Evolutionary conservation across 2,329 filamentous ascomycete species (phyloP), one percentile per base, ranked within the genome.

Genomic region (Raffaelea albimanens): DNA sequence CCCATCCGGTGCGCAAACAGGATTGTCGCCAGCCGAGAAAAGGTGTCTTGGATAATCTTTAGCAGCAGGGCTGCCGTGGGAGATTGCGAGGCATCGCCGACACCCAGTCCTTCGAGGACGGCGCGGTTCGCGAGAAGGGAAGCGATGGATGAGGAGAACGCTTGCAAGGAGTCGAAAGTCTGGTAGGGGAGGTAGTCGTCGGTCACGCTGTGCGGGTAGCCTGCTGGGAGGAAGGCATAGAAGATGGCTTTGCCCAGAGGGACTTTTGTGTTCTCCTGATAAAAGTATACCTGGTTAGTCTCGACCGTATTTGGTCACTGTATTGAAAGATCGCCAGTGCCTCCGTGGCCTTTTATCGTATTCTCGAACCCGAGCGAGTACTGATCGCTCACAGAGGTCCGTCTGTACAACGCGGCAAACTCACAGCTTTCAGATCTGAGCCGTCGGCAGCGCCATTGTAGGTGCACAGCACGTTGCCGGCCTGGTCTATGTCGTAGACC

Each of bases 151-250:
- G 83, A 88, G 47, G 85, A 87, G 64, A 93, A 91, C 23, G 87
- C 87, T 65, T 93, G 87, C 2, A 91, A 72, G 0, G 86, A 90
- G 66, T 93, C 87, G 58, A 70, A 81, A 42, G 71, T 71, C 57
- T 75, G 82, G 62, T 78, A 94, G 68, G 83, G 73, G 4, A 88
- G 70, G 64, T 96, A 96, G 64, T 96, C 89, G 14, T 78, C 70
- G 1, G 85, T 91, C 25, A 96, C 90, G 43, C 83, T 93, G 55
- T 89, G 78, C 1, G 89, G 90, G 63, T 84, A 96, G n/a, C 89
- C 89, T 2, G 85, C 82, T 0, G 90, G 90, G 1, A 95, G 73
- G 60, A 95, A 95, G 23, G 90, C 77, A 55, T 87, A 82, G 39
- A 89, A 60, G 9, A 71, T 48, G 16, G 61, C 60, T 51, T 69